Base-by-base conservation (phyloP, 352 stramenopile species). In the Thalassiosira hispida region DNA sequence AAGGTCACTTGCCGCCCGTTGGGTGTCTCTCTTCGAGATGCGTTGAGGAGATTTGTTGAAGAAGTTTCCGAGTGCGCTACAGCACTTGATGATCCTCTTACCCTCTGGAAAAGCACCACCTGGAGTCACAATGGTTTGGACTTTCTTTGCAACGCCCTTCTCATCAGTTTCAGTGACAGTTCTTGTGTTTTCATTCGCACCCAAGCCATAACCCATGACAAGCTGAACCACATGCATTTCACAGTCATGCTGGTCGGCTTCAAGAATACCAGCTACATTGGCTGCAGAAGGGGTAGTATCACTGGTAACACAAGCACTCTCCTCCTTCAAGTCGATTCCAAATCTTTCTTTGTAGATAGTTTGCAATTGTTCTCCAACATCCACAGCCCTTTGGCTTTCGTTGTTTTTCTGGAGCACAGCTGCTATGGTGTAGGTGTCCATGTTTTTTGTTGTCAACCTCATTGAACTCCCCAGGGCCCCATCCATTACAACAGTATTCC, bases 81-180 rank as follows among this genome's bases (percentile, higher is more conserved):
- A 16, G 20, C 22, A 23, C 40, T 57, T 55, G 16, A 55, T 14
- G 4, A 56, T 8, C 16, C 23, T 18, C 12, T 22, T 29, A 16
- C 51, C 18, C 12, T 60, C 12, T 18, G 12, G 23, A 60, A 60
- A 60, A 29, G 51, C 51, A 38, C 51, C 51, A 31, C 51, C 51
- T 31, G 51, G 18, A 14, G 51, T 60, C 8, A 60, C 51, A 60
- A 60, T 60, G 6, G 23, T 14, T 38, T 31, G 8, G 12, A 60
- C 51, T 38, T 60, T 60, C 51, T 31, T 60, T 38, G 23, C 16
- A 31, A 60, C 51, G 11, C 51, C 51, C 23, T 60, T 60, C 8
- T 38, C 51, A 60, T 60, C 51, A 14, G 7, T 38, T 18, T 18
- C 16, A 2, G 51, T 60, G 12, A 18, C 29, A 31, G 51, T 60